Percentiles rank a stretch among this genome's conserved stretches.
Conservation (phyloP, 441 rosid genomes). For the Flueggea neowawraea region DNA sequence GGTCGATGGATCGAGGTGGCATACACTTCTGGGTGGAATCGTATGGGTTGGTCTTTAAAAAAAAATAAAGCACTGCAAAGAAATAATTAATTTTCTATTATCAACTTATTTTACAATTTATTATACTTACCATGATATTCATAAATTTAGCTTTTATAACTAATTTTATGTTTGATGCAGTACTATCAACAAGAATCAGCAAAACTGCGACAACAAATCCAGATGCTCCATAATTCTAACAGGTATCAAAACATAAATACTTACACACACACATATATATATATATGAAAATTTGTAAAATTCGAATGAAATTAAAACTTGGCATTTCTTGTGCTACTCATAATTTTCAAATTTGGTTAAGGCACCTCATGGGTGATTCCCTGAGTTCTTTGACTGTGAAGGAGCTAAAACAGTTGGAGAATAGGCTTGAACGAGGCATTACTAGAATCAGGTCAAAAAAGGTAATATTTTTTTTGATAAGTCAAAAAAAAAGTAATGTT, state of each 20-base stretch:
- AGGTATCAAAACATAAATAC: conserved; percentile 35
- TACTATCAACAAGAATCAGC: conserved; percentile 98
- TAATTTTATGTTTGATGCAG: conserved; percentile 24
- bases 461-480: conserved; percentile 34
- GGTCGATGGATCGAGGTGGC: no score
- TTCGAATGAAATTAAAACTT: no score
- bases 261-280: not conserved
- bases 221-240: conserved; percentile 88
- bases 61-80: no score
- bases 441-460: conserved; percentile 95
- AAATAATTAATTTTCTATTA: no score
- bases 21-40: no score
- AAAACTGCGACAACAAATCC: conserved; percentile 90
- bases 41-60: no score
- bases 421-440: conserved; percentile 91
- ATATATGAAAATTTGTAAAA: no score
- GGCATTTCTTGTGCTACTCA: not conserved
- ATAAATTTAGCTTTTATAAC: not conserved
- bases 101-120: no score
- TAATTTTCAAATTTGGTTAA: conserved; percentile 14
- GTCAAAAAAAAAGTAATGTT: no score
- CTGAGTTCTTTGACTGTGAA: conserved; percentile 76
- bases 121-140: no score
- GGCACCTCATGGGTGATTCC: conserved; percentile 96
- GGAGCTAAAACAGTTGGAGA: conserved; percentile 96